A percentile compares a stretch with the other conserved stretches of the same genome.
Evolutionary conservation across 179 eudicot genomes (phyloP).

Genomic region (Camellia oleifera): DNA sequence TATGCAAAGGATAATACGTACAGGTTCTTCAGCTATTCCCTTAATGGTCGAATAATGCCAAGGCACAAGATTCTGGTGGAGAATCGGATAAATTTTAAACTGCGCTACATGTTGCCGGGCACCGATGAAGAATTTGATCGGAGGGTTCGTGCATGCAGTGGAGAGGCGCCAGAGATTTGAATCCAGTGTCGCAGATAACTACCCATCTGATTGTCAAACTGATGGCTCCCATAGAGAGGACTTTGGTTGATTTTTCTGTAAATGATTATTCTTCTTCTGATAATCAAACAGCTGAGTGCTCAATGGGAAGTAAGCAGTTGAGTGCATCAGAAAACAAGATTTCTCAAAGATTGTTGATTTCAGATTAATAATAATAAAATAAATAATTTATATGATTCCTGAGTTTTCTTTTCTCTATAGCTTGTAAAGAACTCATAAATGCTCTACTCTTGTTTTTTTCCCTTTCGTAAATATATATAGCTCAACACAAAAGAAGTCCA

Average conservation of each 20-base stretch:
- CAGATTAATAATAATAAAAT: background rate
- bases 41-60: slow-evolving; percentile 75
- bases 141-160: slow-evolving; percentile 63
- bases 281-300: background rate
- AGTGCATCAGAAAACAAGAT: background rate
- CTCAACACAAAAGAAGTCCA: background rate
- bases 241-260: background rate
- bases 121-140: slow-evolving; percentile 58
- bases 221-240: background rate
- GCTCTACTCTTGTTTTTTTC: background rate
- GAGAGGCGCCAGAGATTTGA: slow-evolving; percentile 72
- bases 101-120: slow-evolving; percentile 82
- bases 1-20: background rate
- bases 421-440: background rate
- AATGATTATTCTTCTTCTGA: slow-evolving; percentile 8
- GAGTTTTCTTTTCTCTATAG: background rate
- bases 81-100: slow-evolving; percentile 79
- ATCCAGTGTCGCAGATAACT: slow-evolving; percentile 33
- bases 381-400: background rate
- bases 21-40: slow-evolving; percentile 93
- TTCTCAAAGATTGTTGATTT: background rate
- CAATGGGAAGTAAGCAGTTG: background rate
- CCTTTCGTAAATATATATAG: background rate
- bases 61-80: slow-evolving; percentile 82
- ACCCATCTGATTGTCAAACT: slow-evolving; percentile 12